These are phyloP conservation scores for Hydnum rufescens DNA, from an alignment of 768 basidiomycete species.

Conservation along the genomic window DNA sequence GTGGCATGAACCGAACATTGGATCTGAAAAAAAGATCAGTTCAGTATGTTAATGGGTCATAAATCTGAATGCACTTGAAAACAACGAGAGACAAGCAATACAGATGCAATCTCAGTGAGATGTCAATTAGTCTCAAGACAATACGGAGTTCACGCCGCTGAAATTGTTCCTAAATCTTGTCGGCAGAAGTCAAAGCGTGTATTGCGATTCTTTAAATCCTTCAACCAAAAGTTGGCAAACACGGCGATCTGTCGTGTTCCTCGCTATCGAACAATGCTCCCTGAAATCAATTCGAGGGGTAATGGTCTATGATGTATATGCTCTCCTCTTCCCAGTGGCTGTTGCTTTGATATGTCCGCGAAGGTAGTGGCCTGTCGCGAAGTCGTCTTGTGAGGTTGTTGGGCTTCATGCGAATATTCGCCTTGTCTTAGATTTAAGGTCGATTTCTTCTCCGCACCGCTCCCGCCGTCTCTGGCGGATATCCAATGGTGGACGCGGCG, in stretches of 20 bases:
- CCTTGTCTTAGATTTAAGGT: not conserved
- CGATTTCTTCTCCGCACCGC: constrained; percentile 2
- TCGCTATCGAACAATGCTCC: constrained; percentile 66
- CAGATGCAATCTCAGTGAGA: constrained; percentile 49
- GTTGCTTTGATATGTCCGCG: constrained; percentile 12
- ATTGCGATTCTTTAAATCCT: constrained; percentile 31
- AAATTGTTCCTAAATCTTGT: constrained; percentile 89
- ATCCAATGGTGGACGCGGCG: constrained; percentile 70
- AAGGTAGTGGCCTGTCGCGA: not conserved
- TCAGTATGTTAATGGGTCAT: not conserved
- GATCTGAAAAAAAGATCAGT: constrained; percentile 31
- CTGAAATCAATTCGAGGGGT: constrained; percentile 41
- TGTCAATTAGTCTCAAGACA: not conserved
- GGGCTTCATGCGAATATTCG: constrained; percentile 5
- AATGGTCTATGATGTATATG: constrained; percentile 57
- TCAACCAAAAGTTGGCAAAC: not conserved
- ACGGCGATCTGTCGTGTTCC: constrained; percentile 64
- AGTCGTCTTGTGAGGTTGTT: constrained; percentile 11
- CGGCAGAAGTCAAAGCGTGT: constrained; percentile 76
- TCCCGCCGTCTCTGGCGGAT: constrained; percentile 31
- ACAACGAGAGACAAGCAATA: constrained; percentile 78
- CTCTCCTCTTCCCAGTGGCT: constrained; percentile 42
- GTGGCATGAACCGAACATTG: constrained; percentile 79
- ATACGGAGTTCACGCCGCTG: constrained; percentile 33
- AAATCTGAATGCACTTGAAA: constrained; percentile 38